These are phyloP conservation scores for Verruconis gallopava DNA, from an alignment of 2,329 filamentous ascomycete genomes.

Conservation along the genomic window DNA sequence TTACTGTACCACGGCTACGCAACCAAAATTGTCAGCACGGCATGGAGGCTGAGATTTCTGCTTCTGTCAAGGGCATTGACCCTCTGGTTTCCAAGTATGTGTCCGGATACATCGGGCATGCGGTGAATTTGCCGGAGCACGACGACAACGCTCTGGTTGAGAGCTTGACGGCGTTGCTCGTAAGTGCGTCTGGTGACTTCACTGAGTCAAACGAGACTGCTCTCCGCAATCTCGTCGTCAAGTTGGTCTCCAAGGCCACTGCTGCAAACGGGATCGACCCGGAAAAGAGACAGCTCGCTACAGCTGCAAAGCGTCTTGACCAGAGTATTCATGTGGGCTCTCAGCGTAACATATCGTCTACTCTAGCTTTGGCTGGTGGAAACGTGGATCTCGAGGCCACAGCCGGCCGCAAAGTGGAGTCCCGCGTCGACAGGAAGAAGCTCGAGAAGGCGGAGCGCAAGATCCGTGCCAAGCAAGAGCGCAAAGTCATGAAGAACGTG, in stretches of 20 bases:
- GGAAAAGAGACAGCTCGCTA: constrained; percentile 54
- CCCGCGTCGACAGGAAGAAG: constrained; percentile 96
- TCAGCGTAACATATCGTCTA: constrained; percentile 92
- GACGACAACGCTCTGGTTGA: constrained; percentile 65
- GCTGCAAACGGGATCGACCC: constrained; percentile 56
- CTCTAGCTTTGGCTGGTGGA: constrained; percentile 71
- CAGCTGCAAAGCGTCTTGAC: constrained; percentile 61
- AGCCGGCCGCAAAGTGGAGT: constrained; percentile 87
- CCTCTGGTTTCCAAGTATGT: constrained; percentile 84
- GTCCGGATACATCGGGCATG: constrained; percentile 86
- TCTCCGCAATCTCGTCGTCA: constrained; percentile 73
- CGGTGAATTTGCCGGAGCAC: constrained; percentile 45
- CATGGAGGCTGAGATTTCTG: constrained; percentile 83
- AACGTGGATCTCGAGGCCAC: constrained; percentile 88
- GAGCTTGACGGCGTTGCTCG: constrained; percentile 72
- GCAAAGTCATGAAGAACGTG: constrained; percentile 96
- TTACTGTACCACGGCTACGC: too few relatives aligned
- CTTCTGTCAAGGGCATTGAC: constrained; percentile 75
- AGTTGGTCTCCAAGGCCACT: constrained; percentile 75
- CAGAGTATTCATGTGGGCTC: constrained; percentile 91
- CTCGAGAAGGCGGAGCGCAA: constrained; percentile 97
- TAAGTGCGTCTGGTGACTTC: constrained; percentile 83
- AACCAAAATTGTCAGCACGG: constrained; percentile 13
- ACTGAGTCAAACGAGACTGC: constrained; percentile 59
- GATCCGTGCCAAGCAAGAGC: constrained; percentile 95